Base-by-base conservation (phyloP, 169 alveolate species). In the Perkinsus chesapeaki region DNA sequence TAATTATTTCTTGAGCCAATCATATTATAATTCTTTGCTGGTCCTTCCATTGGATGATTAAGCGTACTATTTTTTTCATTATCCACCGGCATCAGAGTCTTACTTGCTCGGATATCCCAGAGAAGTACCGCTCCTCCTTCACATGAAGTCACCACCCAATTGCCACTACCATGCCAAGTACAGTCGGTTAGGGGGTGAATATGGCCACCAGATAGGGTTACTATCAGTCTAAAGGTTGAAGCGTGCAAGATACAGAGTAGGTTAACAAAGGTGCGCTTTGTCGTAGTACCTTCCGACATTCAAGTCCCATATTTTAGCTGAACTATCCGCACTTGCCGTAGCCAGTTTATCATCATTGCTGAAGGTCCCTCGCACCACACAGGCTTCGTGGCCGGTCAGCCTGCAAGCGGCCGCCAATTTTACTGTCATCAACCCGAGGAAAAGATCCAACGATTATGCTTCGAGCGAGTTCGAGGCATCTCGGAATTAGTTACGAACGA, bases 331-430 rank as follows among this genome's bases (percentile, higher is more conserved):
- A 23, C 82, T 60, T 27, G 82, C 82, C 31, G 82, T 60, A 1
- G 82, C 82, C 27, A 60, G 31, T 16, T 60, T 60, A 34, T 16
- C 82, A 23, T 60, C 37, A 34, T 9, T 60, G 82, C 27, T 60
- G 82, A 60, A 60, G 82, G 82, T 60, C 82, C 82, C 82, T 60
- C 82, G 82, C 37, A 60, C 82, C 7, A 60, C 82, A 60, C 82
- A 60, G 7, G 82, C 82, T 34, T 60, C 82, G 31, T 60, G 82
- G 3, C 82, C 82, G 31, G 82, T 60, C 23, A 60, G 31, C 36
- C 82, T 27, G 23, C 82, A 60, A 34, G 82, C 82, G 23, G 82
- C 37, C 1, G 12, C 82, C 82, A 60, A 60, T 23, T 34, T 27
- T 34, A 60, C 27, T 60, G 82, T 5, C 60, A 43, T 43, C n/a